Base-by-base conservation (phyloP, 495 filamentous ascomycete genomes). In the Jackrogersella multiformis region DNA sequence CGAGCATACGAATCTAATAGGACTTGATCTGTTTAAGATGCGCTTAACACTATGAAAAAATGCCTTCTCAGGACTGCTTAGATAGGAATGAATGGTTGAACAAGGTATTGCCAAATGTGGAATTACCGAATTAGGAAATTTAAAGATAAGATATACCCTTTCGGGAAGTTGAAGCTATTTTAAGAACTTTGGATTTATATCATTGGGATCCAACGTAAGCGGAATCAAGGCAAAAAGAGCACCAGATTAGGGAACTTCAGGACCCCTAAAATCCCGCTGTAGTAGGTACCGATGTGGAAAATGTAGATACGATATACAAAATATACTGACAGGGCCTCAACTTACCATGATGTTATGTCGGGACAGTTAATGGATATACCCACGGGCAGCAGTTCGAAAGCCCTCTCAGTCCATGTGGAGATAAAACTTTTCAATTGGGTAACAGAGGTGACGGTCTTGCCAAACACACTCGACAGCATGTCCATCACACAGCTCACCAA, bases 351-450 rank as follows among this genome's bases (percentile, higher is more conserved):
- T 49, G 45, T 49, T n/a, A 49, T 49, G 45, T 49, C 26, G 45
- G 26, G 18, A 6, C 45, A 49, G 18, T 49, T 32, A 8, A 49
- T 49, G 45, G 45, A 49, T 16, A 30, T 49, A 49, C 45, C 45
- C 45, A 49, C 45, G 45, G 13, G 24, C 13, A 7, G 12, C 23
- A 28, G 32, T n/a, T 49, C 45, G 24, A 49, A 49, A 32, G 8
- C n/a, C 4, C 24, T 49, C 45, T 32, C 45, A 16, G 26, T 49
- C 45, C 45, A 49, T 49, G 24, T 49, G 23, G 45, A 49, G 45
- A 49, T 49, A 49, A 49, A 49, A 32, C n/a, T 49, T 9, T 49
- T 49, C 26, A 49, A 49, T 49, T 49, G 45, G 45, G 45, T 49
- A 49, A 30, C 45, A 30, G 45, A 49, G 45, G 45, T 49, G 26